phyloP scores from a whole-genome alignment of 2,329 filamentous ascomycete genomes.

The Aspergillus felis region DNA sequence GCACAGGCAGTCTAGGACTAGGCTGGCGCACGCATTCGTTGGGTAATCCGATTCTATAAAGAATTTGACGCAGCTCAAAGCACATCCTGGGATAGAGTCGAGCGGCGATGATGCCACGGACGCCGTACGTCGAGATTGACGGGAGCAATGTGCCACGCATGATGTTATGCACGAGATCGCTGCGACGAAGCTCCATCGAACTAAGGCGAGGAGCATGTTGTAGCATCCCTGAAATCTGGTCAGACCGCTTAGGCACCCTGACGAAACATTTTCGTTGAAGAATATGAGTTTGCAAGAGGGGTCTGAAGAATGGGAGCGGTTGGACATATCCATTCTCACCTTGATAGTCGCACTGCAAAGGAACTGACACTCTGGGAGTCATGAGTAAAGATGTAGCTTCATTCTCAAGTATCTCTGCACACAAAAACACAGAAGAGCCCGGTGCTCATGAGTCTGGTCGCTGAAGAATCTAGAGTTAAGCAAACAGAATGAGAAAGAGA shows the following conservation, averaged over 20 bases:
- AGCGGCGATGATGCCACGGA: conserved; percentile 28
- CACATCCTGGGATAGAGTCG: conserved; percentile 55
- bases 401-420: conserved; percentile 14
- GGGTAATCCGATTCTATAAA: conserved; percentile 62
- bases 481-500: conserved; percentile 1
- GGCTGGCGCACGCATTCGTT: conserved; percentile 45
- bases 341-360: conserved; percentile 14
- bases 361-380: conserved; percentile 21
- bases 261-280: background rate
- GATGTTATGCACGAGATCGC: conserved; percentile 19
- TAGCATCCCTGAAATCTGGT: conserved; percentile 17
- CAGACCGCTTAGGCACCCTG: conserved; percentile 5
- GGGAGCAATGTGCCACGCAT: conserved; percentile 20
- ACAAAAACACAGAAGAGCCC: background rate
- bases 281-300: background rate
- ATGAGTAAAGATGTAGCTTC: conserved; percentile 18
- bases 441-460: background rate
- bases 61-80: conserved; percentile 56
- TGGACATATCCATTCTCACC: conserved; percentile 12
- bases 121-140: conserved; percentile 12
- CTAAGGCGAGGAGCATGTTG: conserved; percentile 34
- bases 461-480: background rate
- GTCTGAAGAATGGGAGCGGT: background rate
- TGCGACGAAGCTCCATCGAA: conserved; percentile 23
- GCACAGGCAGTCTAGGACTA: conserved; percentile 63